phyloP scores from a whole-genome alignment of 805 yeast species.

The Zygotorulaspora sp. region DNA sequence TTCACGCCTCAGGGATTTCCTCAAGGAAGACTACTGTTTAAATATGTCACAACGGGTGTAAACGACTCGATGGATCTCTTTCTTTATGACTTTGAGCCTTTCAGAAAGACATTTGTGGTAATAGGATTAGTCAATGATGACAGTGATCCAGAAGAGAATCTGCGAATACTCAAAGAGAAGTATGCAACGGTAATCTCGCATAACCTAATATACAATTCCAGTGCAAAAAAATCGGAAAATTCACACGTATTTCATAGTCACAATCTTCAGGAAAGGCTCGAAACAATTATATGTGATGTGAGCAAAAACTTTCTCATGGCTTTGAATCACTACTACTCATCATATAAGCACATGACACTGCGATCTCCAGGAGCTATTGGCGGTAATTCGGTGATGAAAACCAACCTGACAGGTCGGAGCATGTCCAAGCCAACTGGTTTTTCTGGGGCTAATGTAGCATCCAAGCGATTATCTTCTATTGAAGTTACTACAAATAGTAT shows the following conservation, averaged over 20 bases:
- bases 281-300: slow-evolving; percentile 70
- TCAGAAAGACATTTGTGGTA: slow-evolving; percentile 67
- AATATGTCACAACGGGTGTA: slow-evolving; percentile 40
- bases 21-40: slow-evolving; percentile 63
- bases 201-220: slow-evolving; percentile 24
- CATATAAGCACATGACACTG: slow-evolving; percentile 73
- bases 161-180: slow-evolving; percentile 38
- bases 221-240: background rate
- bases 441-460: slow-evolving; percentile 7
- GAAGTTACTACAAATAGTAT: slow-evolving; percentile 37
- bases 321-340: slow-evolving; percentile 63
- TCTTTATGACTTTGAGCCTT: slow-evolving; percentile 86
- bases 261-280: slow-evolving; percentile 35
- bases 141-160: slow-evolving; percentile 24
- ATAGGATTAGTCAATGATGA: slow-evolving; percentile 41
- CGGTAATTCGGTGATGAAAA: slow-evolving; percentile 42
- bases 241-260: slow-evolving; percentile 12
- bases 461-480: slow-evolving; percentile 24
- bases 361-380: slow-evolving; percentile 73
- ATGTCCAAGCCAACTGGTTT: slow-evolving; percentile 4
- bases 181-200: slow-evolving; percentile 33
- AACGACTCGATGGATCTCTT: slow-evolving; percentile 56
- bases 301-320: slow-evolving; percentile 58
- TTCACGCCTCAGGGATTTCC: slow-evolving; percentile 88
- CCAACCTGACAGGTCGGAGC: slow-evolving; percentile 30